Evolutionary conservation across 345 rosid species (phyloP), one percentile per base, ranked within the genome.

Genomic region (Reutealis trisperma): DNA sequence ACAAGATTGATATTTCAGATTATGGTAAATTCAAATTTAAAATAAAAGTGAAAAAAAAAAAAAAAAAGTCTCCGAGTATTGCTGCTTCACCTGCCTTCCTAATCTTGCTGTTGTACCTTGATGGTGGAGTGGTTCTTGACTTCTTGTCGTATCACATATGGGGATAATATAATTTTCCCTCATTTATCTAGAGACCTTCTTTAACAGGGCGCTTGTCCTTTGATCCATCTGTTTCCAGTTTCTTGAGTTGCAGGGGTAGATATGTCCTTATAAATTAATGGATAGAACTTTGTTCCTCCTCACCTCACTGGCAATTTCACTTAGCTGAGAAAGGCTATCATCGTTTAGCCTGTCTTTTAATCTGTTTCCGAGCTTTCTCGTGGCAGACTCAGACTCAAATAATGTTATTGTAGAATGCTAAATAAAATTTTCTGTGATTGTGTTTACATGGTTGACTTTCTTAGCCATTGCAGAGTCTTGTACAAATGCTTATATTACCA

Each of bases 61-160:
- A 19, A 34, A 4, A 12, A 27, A 27, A 3, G 14, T 37, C 37
- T 65, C 27, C 44, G 63, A 67, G 62, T 25, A 75, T 30, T 21
- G 77, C 49, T 67, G 70, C 72, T 73, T 78, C 72, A 49, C 68
- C 83, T 67, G 71, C 67, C 73, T 74, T 79, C 67, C 42, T 47
- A 58, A 27, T 41, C n/a, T n/a, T n/a, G n/a, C n/a, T n/a, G 55
- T 54, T 73, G 0, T 44, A 41, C 75, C 45, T 14, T 62, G 71
- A 42, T 70, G 79, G 77, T 59, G 15, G 61, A 62, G 13, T 72
- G 57, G 74, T 66, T 49, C 62, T 70, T 22, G 37, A 59, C 3
- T 10, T 74, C 67, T 44, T n/a, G n/a, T n/a, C n/a, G n/a, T n/a
- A n/a, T n/a, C 51, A 7, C 18, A 57, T 57, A 1, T 55, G 79